Evolutionary conservation across 176 grass and related monocot genomes (phyloP), one percentile per base, ranked within the genome.

Genomic region (Secale cereale): DNA sequence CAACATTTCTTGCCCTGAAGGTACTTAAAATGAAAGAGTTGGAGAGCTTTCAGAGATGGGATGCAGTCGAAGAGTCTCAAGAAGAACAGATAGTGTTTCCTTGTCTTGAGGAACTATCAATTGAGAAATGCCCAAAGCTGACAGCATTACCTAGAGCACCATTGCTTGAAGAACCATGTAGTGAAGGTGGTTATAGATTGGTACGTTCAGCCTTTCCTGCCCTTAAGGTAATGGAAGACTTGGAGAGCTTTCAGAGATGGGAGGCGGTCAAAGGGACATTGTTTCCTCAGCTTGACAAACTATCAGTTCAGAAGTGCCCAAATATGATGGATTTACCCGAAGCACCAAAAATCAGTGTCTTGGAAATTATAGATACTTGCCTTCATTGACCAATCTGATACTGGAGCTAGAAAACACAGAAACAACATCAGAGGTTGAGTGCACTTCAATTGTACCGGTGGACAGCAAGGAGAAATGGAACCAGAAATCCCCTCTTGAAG

Each of bases 21-120:
- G 10, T 43, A 0, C 40, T 43, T 1, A 14, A 45, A 45, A 14
- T 45, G 41, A 1, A 45, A 45, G 0, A 0, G 3, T 45, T 45
- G 3, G 3, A 0, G 43, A 14, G 12, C 0, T 45, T 45, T 14
- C 4, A 45, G 12, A 14, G 3, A 45, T 45, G 43, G 43, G 43
- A 14, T 45, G 43, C 10, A 0, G 40, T 0, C 0, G 3, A 45
- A 45, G 43, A n/a, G 43, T 1, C n/a, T n/a, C n/a, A n/a, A n/a
- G n/a, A n/a, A n/a, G 37, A 40, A 10, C 37, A 3, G 0, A 45
- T 0, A 14, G 13, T 45, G 0, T 45, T 45, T 45, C 43, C 43
- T 1, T 4, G 1, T 1, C 43, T 45, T 15, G 43, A 45, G 43
- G 1, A 15, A 45, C 41, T 45, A 4, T 45, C 12, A 45, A 8